phyloP scores from a whole-genome alignment of 2,329 filamentous ascomycete species.

The Madurella mycetomatis region DNA sequence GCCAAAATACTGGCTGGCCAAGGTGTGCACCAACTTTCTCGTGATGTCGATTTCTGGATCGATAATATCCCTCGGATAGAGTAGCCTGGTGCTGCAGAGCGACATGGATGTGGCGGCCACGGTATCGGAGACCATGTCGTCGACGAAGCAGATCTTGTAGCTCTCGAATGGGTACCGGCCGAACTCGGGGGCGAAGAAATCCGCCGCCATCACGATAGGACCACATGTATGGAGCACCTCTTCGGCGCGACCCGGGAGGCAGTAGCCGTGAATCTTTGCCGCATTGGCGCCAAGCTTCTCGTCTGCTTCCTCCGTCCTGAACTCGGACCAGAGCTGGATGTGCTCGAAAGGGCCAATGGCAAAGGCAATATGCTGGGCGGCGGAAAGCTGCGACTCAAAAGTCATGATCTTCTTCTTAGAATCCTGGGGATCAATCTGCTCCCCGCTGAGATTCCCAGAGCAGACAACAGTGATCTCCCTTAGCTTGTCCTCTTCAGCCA shows the following conservation, averaged over 20 bases:
- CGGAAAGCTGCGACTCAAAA: conserved; percentile 70
- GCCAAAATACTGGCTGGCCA: conserved; percentile 91
- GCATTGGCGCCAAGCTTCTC: conserved; percentile 85
- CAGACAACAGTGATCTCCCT: conserved; percentile 88
- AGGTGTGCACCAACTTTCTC: conserved; percentile 71
- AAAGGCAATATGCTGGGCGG: conserved; percentile 88
- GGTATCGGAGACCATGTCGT: conserved; percentile 75
- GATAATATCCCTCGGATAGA: conserved; percentile 80
- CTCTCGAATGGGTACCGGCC: conserved; percentile 87
- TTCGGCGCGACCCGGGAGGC: conserved; percentile 73
- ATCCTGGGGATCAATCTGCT: conserved; percentile 71
- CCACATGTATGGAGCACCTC: conserved; percentile 85
- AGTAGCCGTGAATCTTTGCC: conserved; percentile 86
- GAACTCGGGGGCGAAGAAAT: conserved; percentile 83
- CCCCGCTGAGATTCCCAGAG: conserved; percentile 83
- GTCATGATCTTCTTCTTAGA: conserved; percentile 81
- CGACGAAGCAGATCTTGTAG: conserved; percentile 91
- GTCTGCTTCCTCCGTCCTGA: conserved; percentile 84
- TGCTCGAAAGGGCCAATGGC: conserved; percentile 93
- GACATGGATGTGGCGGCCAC: conserved; percentile 77
- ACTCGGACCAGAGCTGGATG: conserved; percentile 78
- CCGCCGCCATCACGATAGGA: conserved; percentile 80
- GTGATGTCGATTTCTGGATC: conserved; percentile 81
- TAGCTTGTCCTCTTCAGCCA: conserved; percentile 75
- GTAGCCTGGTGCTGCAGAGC: conserved; percentile 78